Evolutionary conservation across 1,139 yeast species (phyloP).

Genomic region (Pichia sp.): DNA sequence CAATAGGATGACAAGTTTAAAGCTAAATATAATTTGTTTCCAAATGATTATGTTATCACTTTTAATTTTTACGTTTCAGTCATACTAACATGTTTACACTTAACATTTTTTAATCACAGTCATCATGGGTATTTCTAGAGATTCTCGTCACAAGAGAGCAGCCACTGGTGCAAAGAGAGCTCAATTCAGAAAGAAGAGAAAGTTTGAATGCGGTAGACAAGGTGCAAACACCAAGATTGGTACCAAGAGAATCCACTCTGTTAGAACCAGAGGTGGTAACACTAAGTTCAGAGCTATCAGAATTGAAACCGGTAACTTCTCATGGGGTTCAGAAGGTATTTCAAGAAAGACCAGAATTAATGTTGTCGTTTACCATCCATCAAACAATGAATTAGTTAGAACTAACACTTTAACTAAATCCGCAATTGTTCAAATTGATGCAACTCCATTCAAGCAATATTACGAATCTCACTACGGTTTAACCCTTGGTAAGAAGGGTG

Average conservation of each 20-base stretch:
- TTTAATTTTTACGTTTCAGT: background rate
- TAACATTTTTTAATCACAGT: conserved; percentile 7
- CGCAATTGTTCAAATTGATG: conserved; percentile 98
- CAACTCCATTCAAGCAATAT: conserved; percentile 99
- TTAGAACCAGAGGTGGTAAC: conserved; percentile 99
- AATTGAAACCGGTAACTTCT: conserved; percentile 98
- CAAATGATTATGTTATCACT: background rate
- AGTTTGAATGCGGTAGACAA: conserved; percentile 99
- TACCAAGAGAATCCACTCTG: conserved; percentile 96
- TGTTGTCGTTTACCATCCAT: conserved; percentile 97
- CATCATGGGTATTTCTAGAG: conserved; percentile 99
- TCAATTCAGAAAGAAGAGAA: conserved; percentile 99
- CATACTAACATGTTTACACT: conserved; percentile 6
- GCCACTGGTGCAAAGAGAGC: conserved; percentile 99
- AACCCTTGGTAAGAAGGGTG: conserved; percentile 79
- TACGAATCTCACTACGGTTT: conserved; percentile 97
- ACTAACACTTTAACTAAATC: conserved; percentile 99
- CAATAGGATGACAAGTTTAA: background rate
- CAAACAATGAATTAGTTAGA: conserved; percentile 99
- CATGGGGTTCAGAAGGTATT: conserved; percentile 99
- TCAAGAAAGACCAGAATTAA: conserved; percentile 98
- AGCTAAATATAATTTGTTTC: background rate
- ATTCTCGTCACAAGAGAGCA: conserved; percentile 99
- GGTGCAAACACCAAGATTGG: conserved; percentile 99
- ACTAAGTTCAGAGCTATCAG: conserved; percentile 99